Percentiles rank a stretch among this genome's conserved stretches.
Evolutionary conservation across 2,329 filamentous ascomycete species (phyloP).

Genomic region (Fusarium sp.): DNA sequence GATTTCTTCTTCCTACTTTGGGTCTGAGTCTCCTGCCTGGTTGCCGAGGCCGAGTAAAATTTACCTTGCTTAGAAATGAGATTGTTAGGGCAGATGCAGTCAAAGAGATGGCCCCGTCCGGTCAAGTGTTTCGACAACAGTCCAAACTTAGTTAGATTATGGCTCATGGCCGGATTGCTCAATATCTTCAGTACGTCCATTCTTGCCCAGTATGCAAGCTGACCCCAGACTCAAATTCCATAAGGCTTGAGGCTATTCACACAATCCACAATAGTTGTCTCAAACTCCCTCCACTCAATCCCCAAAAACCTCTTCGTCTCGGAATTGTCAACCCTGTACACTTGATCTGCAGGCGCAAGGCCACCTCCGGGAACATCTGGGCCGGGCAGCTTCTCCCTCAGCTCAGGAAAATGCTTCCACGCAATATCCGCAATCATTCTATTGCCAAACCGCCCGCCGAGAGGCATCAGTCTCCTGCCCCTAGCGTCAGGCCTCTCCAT

Average conservation of each 20-base stretch:
- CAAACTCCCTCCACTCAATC: slow-evolving; percentile 7
- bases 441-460: slow-evolving; percentile 37
- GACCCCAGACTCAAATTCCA: not conserved
- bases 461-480: slow-evolving; percentile 43
- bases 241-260: slow-evolving; percentile 4
- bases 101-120: not conserved
- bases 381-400: not conserved
- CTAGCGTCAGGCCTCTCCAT: slow-evolving; percentile 36
- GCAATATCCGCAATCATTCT: slow-evolving; percentile 36
- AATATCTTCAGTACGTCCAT: not conserved
- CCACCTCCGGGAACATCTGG: not conserved
- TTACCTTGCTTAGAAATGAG: not conserved
- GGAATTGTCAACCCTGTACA: slow-evolving; percentile 2
- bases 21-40: not conserved
- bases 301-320: not conserved
- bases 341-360: not conserved
- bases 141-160: not conserved
- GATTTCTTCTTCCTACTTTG: not conserved
- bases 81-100: not conserved
- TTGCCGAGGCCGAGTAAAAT: not conserved
- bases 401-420: slow-evolving; percentile 10
- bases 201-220: not conserved
- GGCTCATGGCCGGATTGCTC: not conserved
- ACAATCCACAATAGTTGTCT: not conserved
- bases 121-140: not conserved